Conservation (phyloP, 257 asterid genomes). For the Petunia secreta region DNA sequence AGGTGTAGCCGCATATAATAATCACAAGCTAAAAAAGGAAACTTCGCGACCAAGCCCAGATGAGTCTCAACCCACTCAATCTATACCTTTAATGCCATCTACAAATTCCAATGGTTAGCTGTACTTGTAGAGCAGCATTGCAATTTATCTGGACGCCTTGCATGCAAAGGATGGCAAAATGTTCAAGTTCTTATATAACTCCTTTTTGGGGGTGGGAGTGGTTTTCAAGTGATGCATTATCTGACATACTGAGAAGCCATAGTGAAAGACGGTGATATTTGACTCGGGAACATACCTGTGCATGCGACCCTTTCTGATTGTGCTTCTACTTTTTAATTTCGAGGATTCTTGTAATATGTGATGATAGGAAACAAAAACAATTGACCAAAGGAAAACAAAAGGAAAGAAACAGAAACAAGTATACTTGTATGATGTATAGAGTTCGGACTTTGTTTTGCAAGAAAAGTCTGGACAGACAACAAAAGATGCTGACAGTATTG, state of each 20-base stretch:
- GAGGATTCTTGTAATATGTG: conserved; percentile 12
- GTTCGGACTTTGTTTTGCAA: conserved; percentile 28
- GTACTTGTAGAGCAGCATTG: conserved; percentile 10
- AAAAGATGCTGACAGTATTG: conserved; percentile 12
- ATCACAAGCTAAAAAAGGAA: conserved; percentile 84
- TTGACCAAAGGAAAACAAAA: background rate
- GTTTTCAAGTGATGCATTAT: background rate
- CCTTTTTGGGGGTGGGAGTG: background rate
- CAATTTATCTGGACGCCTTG: background rate
- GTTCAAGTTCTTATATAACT: background rate
- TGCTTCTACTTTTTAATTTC: conserved; percentile 15
- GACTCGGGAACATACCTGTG: background rate
- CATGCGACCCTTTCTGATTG: background rate
- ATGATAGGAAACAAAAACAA: conserved; percentile 19
- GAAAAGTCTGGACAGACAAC: conserved; percentile 27
- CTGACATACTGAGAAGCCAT: background rate
- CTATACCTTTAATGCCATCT: conserved; percentile 49
- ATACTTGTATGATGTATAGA: conserved; percentile 17
- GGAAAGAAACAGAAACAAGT: background rate
- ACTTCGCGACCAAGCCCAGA: conserved; percentile 55
- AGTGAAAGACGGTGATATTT: conserved; percentile 2
- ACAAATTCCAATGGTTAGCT: conserved; percentile 38
- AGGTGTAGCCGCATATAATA: conserved; percentile 95
- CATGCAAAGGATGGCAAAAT: background rate
- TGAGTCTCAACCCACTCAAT: conserved; percentile 42